Percentiles rank a stretch among this genome's conserved stretches.
Conservation (phyloP, 768 basidiomycete genomes). For the Russula virescens region DNA sequence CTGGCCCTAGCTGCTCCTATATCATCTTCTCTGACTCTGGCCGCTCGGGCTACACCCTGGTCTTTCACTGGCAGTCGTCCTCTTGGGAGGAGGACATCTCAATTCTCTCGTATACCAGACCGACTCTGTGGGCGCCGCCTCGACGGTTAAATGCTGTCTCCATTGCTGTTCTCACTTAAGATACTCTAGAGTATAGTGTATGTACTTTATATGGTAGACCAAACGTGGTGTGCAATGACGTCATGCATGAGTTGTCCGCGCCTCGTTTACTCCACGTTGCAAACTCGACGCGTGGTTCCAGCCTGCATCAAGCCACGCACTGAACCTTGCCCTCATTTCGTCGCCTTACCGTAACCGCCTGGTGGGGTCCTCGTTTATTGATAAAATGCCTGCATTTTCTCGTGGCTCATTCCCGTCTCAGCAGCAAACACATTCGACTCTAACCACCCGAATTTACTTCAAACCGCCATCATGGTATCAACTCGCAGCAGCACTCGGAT, state of each 20-base stretch:
- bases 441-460: background rate
- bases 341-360: slow-evolving; percentile 12
- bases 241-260: background rate
- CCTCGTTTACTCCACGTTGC: slow-evolving; percentile 8
- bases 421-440: background rate
- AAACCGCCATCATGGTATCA: slow-evolving; percentile 1
- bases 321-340: slow-evolving; percentile 6
- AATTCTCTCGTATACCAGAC: slow-evolving; percentile 22
- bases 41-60: slow-evolving; percentile 1
- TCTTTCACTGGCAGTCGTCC: background rate
- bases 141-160: background rate
- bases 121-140: slow-evolving; percentile 13
- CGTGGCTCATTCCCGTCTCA: slow-evolving; percentile 7
- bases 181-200: background rate
- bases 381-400: slow-evolving; percentile 1
- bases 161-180: background rate
- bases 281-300: background rate
- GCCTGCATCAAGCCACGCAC: background rate
- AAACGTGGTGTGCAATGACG: background rate
- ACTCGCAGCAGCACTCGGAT: slow-evolving; percentile 12
- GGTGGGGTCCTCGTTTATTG: background rate
- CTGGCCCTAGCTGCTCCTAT: background rate
- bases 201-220: background rate
- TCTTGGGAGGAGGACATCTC: slow-evolving; percentile 1
- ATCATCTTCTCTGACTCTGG: background rate